Percentiles rank a stretch among this genome's conserved stretches.
phyloP scores from a whole-genome alignment of 106 monocot species.

The Dendrobium catenatum region DNA sequence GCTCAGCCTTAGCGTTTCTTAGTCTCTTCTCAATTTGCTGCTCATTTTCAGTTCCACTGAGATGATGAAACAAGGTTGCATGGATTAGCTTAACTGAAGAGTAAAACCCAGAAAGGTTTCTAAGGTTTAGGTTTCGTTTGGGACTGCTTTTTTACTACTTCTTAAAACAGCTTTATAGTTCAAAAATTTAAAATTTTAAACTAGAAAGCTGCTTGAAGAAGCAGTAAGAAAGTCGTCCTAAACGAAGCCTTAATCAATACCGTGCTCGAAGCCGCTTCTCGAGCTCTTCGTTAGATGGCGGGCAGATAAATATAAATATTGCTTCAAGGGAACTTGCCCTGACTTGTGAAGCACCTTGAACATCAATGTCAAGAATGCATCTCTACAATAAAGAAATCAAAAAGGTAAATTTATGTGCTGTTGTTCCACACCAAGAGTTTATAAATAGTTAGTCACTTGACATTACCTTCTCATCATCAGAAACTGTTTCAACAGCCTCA shows the following conservation, averaged over 20 bases:
- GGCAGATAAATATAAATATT: slow-evolving; percentile 75
- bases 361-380: slow-evolving; percentile 98
- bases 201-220: no score
- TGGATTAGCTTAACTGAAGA: background rate
- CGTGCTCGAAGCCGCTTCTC: slow-evolving; percentile 76
- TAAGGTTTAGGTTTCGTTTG: background rate
- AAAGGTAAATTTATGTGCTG: background rate
- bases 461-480: slow-evolving; percentile 69
- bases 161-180: no score
- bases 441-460: background rate
- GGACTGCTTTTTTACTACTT: no score
- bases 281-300: slow-evolving; percentile 68
- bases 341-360: slow-evolving; percentile 91
- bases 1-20: slow-evolving; percentile 64
- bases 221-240: no score
- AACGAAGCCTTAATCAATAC: slow-evolving; percentile 18
- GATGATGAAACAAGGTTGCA: slow-evolving; percentile 2
- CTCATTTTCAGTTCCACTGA: slow-evolving; percentile 87
- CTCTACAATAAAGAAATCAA: slow-evolving; percentile 30
- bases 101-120: background rate
- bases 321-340: slow-evolving; percentile 82
- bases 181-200: no score
- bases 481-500: slow-evolving; percentile 84
- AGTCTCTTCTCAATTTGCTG: slow-evolving; percentile 86
- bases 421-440: no score